Conservation (phyloP, 2,329 filamentous ascomycete genomes). For the Talaromyces sp. region DNA sequence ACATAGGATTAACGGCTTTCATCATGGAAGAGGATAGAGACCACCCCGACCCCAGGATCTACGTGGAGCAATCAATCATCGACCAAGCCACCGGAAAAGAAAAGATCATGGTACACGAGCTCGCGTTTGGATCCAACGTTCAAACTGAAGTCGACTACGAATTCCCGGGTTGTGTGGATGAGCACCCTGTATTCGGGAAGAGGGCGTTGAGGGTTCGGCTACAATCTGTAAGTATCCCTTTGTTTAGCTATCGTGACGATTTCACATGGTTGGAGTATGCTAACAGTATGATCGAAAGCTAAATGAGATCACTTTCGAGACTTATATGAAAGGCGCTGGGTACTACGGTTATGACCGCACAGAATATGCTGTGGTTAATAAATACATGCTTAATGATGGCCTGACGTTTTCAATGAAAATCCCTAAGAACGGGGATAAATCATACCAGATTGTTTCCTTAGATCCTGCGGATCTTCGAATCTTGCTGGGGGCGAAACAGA, state of each 20-base stretch:
- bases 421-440: not conserved
- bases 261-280: not conserved
- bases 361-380: not conserved
- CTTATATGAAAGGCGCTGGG: slow-evolving; percentile 10
- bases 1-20: slow-evolving; percentile 4
- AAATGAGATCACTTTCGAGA: not conserved
- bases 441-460: not conserved
- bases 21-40: slow-evolving; percentile 6
- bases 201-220: slow-evolving; percentile 17
- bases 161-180: slow-evolving; percentile 18
- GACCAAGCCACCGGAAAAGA: slow-evolving; percentile 5
- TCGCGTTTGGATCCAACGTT: slow-evolving; percentile 14
- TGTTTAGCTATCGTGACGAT: not conserved
- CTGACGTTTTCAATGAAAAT: not conserved
- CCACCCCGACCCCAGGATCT: slow-evolving; percentile 14
- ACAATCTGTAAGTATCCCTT: slow-evolving; percentile 14
- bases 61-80: slow-evolving; percentile 18
- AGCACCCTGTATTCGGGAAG: slow-evolving; percentile 16
- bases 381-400: not conserved
- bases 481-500: not conserved
- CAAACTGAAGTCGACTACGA: slow-evolving; percentile 17
- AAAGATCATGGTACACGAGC: slow-evolving; percentile 16
- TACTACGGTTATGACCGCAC: slow-evolving; percentile 18
- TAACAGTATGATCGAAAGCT: not conserved
- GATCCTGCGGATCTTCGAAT: slow-evolving; percentile 4